Evolutionary conservation across 2,329 filamentous ascomycete species (phyloP).

Genomic region (Xylariaceae sp.): DNA sequence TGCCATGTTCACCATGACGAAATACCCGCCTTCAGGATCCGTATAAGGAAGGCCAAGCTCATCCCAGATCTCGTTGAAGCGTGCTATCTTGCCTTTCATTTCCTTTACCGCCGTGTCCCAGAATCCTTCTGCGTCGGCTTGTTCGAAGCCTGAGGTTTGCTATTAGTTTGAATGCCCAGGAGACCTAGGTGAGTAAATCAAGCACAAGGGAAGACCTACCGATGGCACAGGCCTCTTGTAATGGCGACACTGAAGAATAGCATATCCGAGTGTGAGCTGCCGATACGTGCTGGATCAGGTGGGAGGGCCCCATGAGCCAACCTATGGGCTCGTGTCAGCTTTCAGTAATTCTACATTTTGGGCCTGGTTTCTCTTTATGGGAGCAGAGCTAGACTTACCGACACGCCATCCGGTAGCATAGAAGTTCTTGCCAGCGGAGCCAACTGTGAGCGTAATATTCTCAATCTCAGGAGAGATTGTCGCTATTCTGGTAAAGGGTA

Average conservation of each 20-base stretch:
- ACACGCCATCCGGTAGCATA: constrained; percentile 97
- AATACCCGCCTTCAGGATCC: constrained; percentile 94
- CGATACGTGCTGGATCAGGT: constrained; percentile 85
- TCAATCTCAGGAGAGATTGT: constrained; percentile 88
- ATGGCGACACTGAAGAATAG: constrained; percentile 85
- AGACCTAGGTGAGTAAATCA: background rate
- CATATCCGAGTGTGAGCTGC: constrained; percentile 95
- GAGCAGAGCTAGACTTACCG: constrained; percentile 33
- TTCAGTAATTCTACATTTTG: background rate
- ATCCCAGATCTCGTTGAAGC: constrained; percentile 76
- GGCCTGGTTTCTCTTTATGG: background rate
- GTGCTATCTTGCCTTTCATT: constrained; percentile 84
- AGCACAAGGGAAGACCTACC: constrained; percentile 37
- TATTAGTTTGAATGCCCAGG: background rate
- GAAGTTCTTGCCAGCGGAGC: constrained; percentile 96
- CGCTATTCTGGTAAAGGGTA: constrained; percentile 87
- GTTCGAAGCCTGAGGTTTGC: constrained; percentile 60
- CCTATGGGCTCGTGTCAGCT: constrained; percentile 38
- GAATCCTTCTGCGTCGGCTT: constrained; percentile 79
- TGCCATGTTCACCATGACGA: constrained; percentile 88
- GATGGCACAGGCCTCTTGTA: constrained; percentile 90
- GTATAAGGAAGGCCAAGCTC: constrained; percentile 77
- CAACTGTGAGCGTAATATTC: constrained; percentile 83
- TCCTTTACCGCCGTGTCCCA: constrained; percentile 78
- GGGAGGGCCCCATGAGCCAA: constrained; percentile 84